These are phyloP conservation scores for Moricandia moricandioides DNA, from an alignment of 345 rosid genomes.

Conservation along the genomic window DNA sequence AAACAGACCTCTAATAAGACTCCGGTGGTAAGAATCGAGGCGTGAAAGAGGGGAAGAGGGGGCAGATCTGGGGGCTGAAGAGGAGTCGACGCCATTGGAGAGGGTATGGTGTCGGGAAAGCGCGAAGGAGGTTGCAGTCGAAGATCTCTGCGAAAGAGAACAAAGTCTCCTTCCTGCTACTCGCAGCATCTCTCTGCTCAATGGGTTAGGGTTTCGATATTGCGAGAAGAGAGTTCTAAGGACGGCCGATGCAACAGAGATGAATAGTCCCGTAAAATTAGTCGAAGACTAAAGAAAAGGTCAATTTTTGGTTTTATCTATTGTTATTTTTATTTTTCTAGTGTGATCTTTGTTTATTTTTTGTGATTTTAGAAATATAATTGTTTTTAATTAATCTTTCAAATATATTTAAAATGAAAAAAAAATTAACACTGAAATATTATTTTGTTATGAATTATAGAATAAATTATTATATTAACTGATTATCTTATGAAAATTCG, in stretches of 20 bases:
- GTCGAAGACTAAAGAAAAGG: background rate
- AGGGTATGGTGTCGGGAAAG: conserved; percentile 26
- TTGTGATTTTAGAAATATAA: no score
- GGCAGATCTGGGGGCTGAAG: conserved; percentile 12
- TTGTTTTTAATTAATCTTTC: no score
- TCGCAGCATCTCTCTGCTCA: conserved; percentile 53
- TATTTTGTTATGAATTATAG: no score
- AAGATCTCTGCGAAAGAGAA: conserved; percentile 46
- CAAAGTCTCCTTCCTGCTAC: conserved; percentile 72
- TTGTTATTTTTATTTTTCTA: background rate
- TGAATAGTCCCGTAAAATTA: background rate
- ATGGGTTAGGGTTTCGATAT: background rate
- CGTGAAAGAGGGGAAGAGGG: conserved; percentile 41
- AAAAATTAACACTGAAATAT: no score
- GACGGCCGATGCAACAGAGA: background rate
- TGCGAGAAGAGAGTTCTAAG: background rate
- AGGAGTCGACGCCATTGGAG: conserved; percentile 25
- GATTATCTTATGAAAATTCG: no score
- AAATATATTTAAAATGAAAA: no score
- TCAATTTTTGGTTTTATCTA: background rate
- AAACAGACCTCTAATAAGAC: conserved; percentile 56
- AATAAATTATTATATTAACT: no score
- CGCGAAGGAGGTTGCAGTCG: conserved; percentile 41
- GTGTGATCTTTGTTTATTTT: background rate
- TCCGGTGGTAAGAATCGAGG: conserved; percentile 32